Evolutionary conservation across 1,284 basidiomycete species (phyloP).

Genomic region (Meira miltonrushii): DNA sequence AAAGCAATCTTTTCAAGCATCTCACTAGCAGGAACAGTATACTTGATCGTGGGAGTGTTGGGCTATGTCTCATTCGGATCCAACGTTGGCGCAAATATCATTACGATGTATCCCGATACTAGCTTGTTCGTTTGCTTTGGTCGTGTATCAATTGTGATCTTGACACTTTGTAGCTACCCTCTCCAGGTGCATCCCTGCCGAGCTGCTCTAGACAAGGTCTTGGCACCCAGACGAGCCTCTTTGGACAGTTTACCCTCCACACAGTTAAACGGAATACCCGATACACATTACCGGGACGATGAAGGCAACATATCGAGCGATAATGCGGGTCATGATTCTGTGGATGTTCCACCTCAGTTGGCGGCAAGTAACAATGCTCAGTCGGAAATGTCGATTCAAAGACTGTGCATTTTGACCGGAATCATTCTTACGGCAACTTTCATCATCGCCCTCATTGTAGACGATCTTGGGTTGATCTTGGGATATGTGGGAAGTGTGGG

Average conservation of each 20-base stretch:
- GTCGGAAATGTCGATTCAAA: constrained; percentile 16
- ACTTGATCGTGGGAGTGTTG: constrained; percentile 56
- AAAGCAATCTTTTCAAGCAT: constrained; percentile 79
- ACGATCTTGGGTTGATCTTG: constrained; percentile 49
- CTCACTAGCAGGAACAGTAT: constrained; percentile 57
- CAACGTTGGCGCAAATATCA: constrained; percentile 55
- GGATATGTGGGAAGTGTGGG: constrained; percentile 96
- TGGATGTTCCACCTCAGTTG: no score
- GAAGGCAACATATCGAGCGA: constrained; percentile 13
- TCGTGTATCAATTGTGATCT: constrained; percentile 82
- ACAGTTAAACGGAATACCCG: no score
- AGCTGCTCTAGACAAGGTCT: constrained; percentile 84
- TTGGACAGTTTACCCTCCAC: no score
- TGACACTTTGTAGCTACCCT: constrained; percentile 62
- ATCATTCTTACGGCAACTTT: constrained; percentile 39
- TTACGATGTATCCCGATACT: constrained; percentile 70
- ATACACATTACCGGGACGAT: constrained; percentile 5
- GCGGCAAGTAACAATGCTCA: neutral
- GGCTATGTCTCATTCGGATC: constrained; percentile 95
- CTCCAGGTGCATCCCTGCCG: constrained; percentile 73
- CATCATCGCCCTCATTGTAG: constrained; percentile 38
- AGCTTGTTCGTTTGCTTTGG: constrained; percentile 87
- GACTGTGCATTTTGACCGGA: constrained; percentile 35
- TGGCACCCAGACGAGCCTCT: constrained; percentile 50
- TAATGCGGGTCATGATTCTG: neutral